Base-by-base conservation (phyloP, 495 filamentous ascomycete species). In the Penicillium soppii region DNA sequence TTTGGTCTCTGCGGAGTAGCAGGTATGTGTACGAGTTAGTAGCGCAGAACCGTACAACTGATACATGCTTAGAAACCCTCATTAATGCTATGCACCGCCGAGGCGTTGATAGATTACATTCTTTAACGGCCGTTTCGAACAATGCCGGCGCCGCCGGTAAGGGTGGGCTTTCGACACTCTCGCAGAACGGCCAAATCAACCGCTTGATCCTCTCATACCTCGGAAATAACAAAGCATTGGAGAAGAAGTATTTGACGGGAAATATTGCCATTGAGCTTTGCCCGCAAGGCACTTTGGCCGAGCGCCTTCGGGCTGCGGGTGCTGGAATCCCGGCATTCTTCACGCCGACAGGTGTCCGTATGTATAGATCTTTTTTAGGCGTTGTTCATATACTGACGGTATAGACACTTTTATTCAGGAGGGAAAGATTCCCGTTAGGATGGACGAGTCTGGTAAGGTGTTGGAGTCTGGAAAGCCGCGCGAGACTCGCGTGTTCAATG, bases 291-390 rank as follows among this genome's bases (percentile, higher is more conserved):
- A 96, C 91, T 1, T 73, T 96, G 50, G 91, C 91, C 4, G 91
- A 96, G 71, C 76, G 91, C 5, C 84, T 91, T 63, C 78, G 90
- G 7, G 86, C 89, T 20, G 91, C 90, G 44, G 91, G 91, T 19
- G 88, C 87, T 32, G 91, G 91, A 1, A 86, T 96, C 38, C 91
- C 91, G 4, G 91, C 91, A 1, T 96, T 96, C 60, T 96, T 89
- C 64, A 96, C 91, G 0, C 89, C 91, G 2, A 90, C 91, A 0
- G 91, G 85, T 29, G 85, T 86, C 56, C 87, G 88, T 74, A 56
- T 59, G 69, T 70, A 13, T 37, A 37, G 5, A 37, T 43, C 10
- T 12, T 21, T 13, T 15, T 1, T 2, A 4, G n/a, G 1, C 4
- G 0, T 21, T 8, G 21, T 3, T 32, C 30, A 7, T 23, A 35